Evolutionary conservation across 2,329 filamentous ascomycete genomes (phyloP).

Genomic region (Apiospora malaysiana): DNA sequence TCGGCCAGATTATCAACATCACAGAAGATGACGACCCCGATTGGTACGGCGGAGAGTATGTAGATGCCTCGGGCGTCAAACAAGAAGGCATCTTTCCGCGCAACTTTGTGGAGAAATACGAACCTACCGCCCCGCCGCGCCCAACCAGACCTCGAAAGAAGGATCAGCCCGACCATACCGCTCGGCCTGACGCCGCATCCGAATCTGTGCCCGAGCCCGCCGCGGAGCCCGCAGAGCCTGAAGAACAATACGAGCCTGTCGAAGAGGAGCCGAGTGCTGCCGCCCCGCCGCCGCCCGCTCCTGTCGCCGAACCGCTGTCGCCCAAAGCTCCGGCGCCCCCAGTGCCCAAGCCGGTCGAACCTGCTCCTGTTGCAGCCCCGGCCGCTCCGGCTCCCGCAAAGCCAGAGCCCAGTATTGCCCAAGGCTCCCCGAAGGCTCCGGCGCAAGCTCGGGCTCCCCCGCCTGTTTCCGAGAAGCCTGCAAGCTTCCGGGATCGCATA

Average conservation of each 20-base stretch:
- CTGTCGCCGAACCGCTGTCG: slow-evolving; percentile 35
- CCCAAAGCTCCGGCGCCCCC: slow-evolving; percentile 37
- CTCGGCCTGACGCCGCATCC: slow-evolving; percentile 33
- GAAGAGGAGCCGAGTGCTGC: slow-evolving; percentile 42
- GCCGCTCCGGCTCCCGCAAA: slow-evolving; percentile 38
- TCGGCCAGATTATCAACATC: slow-evolving; percentile 91
- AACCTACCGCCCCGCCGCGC: slow-evolving; percentile 87
- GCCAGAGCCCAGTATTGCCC: slow-evolving; percentile 42
- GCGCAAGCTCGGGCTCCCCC: slow-evolving; percentile 63
- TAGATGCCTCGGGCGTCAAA: slow-evolving; percentile 74
- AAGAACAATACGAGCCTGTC: slow-evolving; percentile 25
- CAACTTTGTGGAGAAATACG: slow-evolving; percentile 97
- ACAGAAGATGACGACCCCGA: slow-evolving; percentile 91
- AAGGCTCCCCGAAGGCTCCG: slow-evolving; percentile 46
- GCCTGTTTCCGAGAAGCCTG: slow-evolving; percentile 75
- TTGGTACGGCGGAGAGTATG: slow-evolving; percentile 91
- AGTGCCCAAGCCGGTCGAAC: slow-evolving; percentile 45
- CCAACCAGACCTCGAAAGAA: slow-evolving; percentile 79
- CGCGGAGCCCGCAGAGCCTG: slow-evolving; percentile 31
- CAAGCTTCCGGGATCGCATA: slow-evolving; percentile 87
- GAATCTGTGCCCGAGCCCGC: slow-evolving; percentile 35
- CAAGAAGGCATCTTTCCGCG: slow-evolving; percentile 89
- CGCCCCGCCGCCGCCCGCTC: slow-evolving; percentile 33
- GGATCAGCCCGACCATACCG: slow-evolving; percentile 48
- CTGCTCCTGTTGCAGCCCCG: slow-evolving; percentile 43